Evolutionary conservation across 2,329 filamentous ascomycete genomes (phyloP), one percentile per base, ranked within the genome.

Genomic region (Sporothrix brunneoviolacea): DNA sequence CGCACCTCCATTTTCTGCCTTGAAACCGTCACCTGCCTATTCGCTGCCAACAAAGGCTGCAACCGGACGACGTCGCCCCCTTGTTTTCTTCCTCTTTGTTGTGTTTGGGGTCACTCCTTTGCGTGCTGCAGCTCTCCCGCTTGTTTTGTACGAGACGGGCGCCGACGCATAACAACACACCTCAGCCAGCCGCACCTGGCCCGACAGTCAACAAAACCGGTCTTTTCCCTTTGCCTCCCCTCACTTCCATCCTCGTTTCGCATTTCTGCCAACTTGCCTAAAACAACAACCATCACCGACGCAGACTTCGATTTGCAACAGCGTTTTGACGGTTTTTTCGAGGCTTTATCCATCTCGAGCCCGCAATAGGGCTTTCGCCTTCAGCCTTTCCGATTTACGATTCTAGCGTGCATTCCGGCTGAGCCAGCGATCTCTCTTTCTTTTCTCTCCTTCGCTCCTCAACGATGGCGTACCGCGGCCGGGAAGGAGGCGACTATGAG

Each of bases 401-500:
- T 35, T 30, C 9, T 46, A 37, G 43, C 27, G 15, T 46, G 33
- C 43, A 38, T 46, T 37, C 43, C 43, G 28, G 43, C 16, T 44
- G n/a, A 46, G 3, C 16, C 18, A 40, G 24, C 27, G 27, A 35
- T 10, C 10, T 5, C 24, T 28, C 41, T 32, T 50, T 15, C 39
- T 32, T 42, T 52, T 41, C 33, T 59, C 52, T 51, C 49, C 33
- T 54, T 48, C 56, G 53, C 50, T 40, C 46, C 38, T 47, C 44
- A 19, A 53, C 47, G 38, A 59, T 59, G 57, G 57, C 57, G 33
- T 59, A 59, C 51, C 50, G 45, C 37, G 54, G 66, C 48, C 54
- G 38, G n/a, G 50, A 53, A 19, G 51, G 30, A 38, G 51, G 33
- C 28, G 77, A 77, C 50, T 84, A 82, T 58, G 73, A 80, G 51